Base-by-base conservation (phyloP, 2,329 filamentous ascomycete species). In the Triangularia verruculosa region DNA sequence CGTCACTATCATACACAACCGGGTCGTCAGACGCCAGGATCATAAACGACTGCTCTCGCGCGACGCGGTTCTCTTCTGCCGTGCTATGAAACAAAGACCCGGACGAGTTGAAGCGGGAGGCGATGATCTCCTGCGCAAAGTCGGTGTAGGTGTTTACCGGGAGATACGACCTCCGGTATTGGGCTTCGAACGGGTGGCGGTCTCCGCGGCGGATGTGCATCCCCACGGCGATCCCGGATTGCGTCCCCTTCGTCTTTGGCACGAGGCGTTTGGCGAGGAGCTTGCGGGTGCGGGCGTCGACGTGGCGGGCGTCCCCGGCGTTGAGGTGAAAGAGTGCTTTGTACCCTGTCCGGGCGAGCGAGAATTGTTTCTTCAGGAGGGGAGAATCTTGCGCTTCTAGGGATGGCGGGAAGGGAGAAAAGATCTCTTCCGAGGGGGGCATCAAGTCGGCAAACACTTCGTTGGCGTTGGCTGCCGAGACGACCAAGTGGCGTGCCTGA, bases 161-260 rank as follows among this genome's bases (percentile, higher is more conserved):
- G 17, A 96, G 86, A 72, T 96, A 96, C 28, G 90, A 89, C 61
- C 88, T 84, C 53, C 85, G 83, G 75, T 93, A 94, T 73, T 93
- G 89, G 70, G 83, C 89, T 74, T 94, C 91, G 63, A 87, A 81
- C 0, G 92, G 92, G 69, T 92, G 91, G 8, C 86, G 81, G 73
- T 96, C 92, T 27, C 92, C 92, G 61, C 88, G 89, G 12, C 92
- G 89, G 64, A 96, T 84, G 69, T 96, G 93, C 58, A 95, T 76
- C 22, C 90, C 92, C 43, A 96, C 79, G 30, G 85, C 75, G 3
- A 81, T 79, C 15, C 85, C 80, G 57, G 83, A 82, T 24, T 79
- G 80, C 7, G 79, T 75, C 20, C 67, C 64, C 22, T 61, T 65
- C 13, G 62, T 56, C 17, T 66, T 65, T 76, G 73, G 39, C 76